These are phyloP conservation scores for Botrytis medusae DNA, from an alignment of 2,329 filamentous ascomycete species.

Conservation along the genomic window DNA sequence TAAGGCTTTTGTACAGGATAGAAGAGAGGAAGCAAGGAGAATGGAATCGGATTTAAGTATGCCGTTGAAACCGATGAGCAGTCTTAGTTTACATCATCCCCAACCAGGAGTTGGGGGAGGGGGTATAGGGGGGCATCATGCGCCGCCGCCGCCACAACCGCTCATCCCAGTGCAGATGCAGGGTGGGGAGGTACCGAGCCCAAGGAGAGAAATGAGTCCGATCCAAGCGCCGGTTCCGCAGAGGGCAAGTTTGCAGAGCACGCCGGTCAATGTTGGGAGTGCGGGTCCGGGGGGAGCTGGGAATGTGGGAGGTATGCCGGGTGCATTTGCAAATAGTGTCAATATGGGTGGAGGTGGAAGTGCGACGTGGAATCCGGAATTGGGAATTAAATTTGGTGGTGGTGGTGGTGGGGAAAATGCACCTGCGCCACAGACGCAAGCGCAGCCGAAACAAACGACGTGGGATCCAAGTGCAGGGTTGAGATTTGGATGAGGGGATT, in stretches of 20 bases:
- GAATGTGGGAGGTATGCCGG: neutral
- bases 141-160: conserved; percentile 38
- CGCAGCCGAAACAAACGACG: conserved; percentile 24
- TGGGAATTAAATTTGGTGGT: conserved; percentile 73
- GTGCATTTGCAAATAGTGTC: neutral
- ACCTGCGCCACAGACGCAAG: neutral
- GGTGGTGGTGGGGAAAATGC: conserved; percentile 33
- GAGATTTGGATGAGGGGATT: conserved; percentile 35
- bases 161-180: conserved; percentile 27
- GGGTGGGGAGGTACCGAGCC: neutral
- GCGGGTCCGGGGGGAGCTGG: neutral
- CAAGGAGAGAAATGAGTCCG: conserved; percentile 7
- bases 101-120: conserved; percentile 29
- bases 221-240: conserved; percentile 21
- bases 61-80: conserved; percentile 15
- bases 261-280: conserved; percentile 40
- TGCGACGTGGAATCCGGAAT: conserved; percentile 73
- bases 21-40: conserved; percentile 75
- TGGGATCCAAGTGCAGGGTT: conserved; percentile 38
- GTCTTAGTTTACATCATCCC: conserved; percentile 29
- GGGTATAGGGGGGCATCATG: conserved; percentile 11
- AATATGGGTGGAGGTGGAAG: neutral
- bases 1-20: conserved; percentile 73
- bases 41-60: conserved; percentile 57
- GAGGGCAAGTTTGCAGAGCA: conserved; percentile 33